Conservation (phyloP, 2,329 filamentous ascomycete genomes). For the Botrytis squamosa region DNA sequence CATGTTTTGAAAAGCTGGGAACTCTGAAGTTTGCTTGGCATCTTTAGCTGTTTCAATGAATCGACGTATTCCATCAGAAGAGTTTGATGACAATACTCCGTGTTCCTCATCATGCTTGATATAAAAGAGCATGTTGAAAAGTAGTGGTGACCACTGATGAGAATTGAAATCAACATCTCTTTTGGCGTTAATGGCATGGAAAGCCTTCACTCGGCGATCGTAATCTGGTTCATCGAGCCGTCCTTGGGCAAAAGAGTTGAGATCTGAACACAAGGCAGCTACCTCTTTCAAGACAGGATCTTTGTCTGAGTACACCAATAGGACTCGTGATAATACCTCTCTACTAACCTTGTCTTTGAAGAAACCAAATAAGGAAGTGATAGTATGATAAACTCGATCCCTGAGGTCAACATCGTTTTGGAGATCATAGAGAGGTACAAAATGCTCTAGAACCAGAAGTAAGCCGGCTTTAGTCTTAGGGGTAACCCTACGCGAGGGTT, state of each 20-base stretch:
- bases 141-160: constrained; percentile 79
- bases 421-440: constrained; percentile 65
- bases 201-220: constrained; percentile 75
- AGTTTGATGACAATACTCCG: constrained; percentile 75
- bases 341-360: constrained; percentile 81
- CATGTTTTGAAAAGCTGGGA: constrained; percentile 54
- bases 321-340: constrained; percentile 68
- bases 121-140: constrained; percentile 88
- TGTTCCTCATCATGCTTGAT: constrained; percentile 86
- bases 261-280: constrained; percentile 68
- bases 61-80: constrained; percentile 74
- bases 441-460: constrained; percentile 75
- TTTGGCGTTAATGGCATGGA: constrained; percentile 66
- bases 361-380: constrained; percentile 83
- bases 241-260: constrained; percentile 74
- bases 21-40: constrained; percentile 44
- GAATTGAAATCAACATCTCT: constrained; percentile 59
- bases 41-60: constrained; percentile 66
- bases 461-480: constrained; percentile 81
- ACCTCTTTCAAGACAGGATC: constrained; percentile 61
- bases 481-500: constrained; percentile 79
- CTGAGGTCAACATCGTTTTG: constrained; percentile 58
- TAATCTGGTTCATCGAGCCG: constrained; percentile 87
- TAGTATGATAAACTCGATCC: constrained; percentile 66
- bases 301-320: constrained; percentile 67